Base-by-base conservation (phyloP, 257 asterid genomes). In the Solanum etuberosum region DNA sequence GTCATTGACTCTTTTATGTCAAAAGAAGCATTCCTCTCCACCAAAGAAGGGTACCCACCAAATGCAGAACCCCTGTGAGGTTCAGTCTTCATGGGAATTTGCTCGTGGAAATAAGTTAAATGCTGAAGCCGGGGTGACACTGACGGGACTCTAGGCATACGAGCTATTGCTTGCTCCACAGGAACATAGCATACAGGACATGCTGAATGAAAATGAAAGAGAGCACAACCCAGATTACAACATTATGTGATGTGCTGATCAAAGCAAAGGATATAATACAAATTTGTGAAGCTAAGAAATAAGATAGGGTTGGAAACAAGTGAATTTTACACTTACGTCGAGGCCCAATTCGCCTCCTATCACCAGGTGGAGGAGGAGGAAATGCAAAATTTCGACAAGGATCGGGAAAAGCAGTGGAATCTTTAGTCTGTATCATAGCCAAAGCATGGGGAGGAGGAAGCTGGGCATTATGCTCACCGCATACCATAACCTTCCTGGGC, bases 41-140 rank as follows among this genome's bases (percentile, higher is more conserved):
- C 90, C 88, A 93, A 90, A 76, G 98, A 93, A 92, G 98, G 99
- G 91, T 94, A 97, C 72, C 99, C 99, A 88, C 99, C 99, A 93
- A 97, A 97, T 31, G 92, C 96, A 68, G 99, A 97, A 89, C 98
- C 99, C 89, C 98, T 95, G 83, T 82, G 91, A 87, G 90, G 91
- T 91, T 97, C 94, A 59, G 89, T 90, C 91, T 89, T 92, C 82
- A 88, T 81, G 77, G 96, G 91, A 87, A 90, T 92, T 72, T 90
- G 91, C 93, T 91, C 98, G 74, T 92, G 91, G 89, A 92, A 88
- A 91, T 94, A 97, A 90, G 93, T 93, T 90, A 95, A 91, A 89
- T 92, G 97, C 37, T 89, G 93, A 74, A 97, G 94, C 54, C 95
- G 86, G 5, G 97, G 96, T 85, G 99, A 95, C 57, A 87, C 89